Evolutionary conservation across 163 green algal species (phyloP), one percentile per base, ranked within the genome.

Genomic region (Volvox carteri): DNA sequence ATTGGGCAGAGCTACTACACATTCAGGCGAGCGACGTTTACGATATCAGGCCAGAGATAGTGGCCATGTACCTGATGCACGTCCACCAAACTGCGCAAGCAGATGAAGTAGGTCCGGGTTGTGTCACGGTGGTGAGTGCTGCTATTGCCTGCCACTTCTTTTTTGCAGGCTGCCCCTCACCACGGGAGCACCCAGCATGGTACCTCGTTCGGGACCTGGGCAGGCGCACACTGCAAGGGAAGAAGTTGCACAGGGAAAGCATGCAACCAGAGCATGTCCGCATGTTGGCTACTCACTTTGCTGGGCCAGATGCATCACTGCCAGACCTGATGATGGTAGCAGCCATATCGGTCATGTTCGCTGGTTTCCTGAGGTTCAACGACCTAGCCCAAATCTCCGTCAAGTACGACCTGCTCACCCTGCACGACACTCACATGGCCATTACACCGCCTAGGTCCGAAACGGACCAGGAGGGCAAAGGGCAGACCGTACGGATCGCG

Each of bases 311-410:
- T 3, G 19, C 42, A 11, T 7, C n/a, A n/a, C 74, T 83, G 19
- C 9, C 9, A 7, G 9, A 67, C n/a, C n/a, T 83, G 6, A 83
- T 83, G 74, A 67, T 68, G 74, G 46, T n/a, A 14, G 14, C 74
- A 19, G 28, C n/a, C 11, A 48, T 67, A 2, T 25, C 74, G 1
- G 16, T 83, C 46, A 67, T 83, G 74, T 83, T 83, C 30, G 46
- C 48, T 1, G 74, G 28, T 67, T 83, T 83, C 74, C 48, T 83
- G 28, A 44, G 74, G 46, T 83, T 83, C 21, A 46, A 83, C 48
- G 74, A 83, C 8, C 3, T n/a, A 9, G 74, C 74, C 4, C 21
- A 68, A 30, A n/a, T 83, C 11, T 68, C 28, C 28, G 48, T 83
- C 4, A 44, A 46, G 37, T 3, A 30, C 1, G 74, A 83, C 74